Evolutionary conservation across 2,329 filamentous ascomycete species (phyloP).

Genomic region (Aspergillus arachidicola): DNA sequence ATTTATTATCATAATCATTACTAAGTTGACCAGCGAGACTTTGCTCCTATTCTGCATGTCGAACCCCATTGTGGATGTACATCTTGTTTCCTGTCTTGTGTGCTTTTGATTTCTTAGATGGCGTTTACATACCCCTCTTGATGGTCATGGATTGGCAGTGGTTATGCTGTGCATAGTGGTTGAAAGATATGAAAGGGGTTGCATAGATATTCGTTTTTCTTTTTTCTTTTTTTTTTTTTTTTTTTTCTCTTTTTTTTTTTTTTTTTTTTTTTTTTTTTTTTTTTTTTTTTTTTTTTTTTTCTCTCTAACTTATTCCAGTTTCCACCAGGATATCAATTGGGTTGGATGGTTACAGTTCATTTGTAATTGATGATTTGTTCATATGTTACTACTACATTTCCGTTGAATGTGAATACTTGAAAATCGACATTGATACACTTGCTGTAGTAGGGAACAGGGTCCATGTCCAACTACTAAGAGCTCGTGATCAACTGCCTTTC

Average conservation of each 20-base stretch:
- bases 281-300: neutral
- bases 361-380: conserved; percentile 5
- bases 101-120: conserved; percentile 4
- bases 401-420: neutral
- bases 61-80: conserved; percentile 13
- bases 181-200: conserved; percentile 1
- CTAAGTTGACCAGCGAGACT: conserved; percentile 2
- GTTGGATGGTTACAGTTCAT: neutral
- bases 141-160: conserved; percentile 15
- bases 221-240: neutral
- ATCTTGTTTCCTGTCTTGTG: conserved; percentile 9
- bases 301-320: neutral
- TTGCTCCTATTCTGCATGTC: conserved; percentile 17
- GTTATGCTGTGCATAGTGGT: conserved; percentile 6
- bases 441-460: neutral
- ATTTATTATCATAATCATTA: conserved; percentile 20
- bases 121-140: conserved; percentile 23
- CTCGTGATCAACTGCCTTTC: neutral
- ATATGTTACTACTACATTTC: neutral
- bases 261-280: neutral
- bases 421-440: neutral
- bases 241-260: neutral
- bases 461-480: neutral
- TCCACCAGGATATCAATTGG: neutral
- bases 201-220: conserved; percentile 3